Base-by-base conservation (phyloP, 2,329 filamentous ascomycete species). In the Paracoccidioides brasiliensis region DNA sequence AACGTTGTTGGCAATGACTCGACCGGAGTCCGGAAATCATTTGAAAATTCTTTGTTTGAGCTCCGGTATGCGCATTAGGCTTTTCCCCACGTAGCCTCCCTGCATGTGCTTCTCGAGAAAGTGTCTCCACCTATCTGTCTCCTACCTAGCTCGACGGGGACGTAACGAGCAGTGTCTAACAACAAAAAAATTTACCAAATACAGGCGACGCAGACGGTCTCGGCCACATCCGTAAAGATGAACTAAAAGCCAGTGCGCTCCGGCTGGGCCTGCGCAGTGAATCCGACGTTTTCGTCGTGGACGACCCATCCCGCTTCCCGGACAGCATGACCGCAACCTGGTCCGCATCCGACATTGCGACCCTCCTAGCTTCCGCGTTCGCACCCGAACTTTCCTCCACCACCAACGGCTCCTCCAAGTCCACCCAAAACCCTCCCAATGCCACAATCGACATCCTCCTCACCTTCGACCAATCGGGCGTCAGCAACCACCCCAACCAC, bases 41-140 rank as follows among this genome's bases (percentile, higher is more conserved):
- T 80, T 98, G 66, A 93, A 94, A 73, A 95, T 98, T 60, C 74
- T 97, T 55, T 98, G 93, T 73, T 75, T 98, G 60, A 94, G 88
- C 72, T 91, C 84, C 61, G 90, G 88, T 84, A 72, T 46, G 70
- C 64, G 32, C 12, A 0, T 42, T 4, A 28, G 5, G 10, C 53
- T 54, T 7, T 44, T 43, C n/a, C 14, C 8, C 4, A 22, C 15
- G 6, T 15, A 15, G 14, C 14, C 33, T 49, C 10, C 46, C 9
- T 28, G 4, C 4, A 41, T 41, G 8, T 10, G 14, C 40, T 41
- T 10, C 4, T 41, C 40, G n/a, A 41, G 40, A 2, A 41, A 41
- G 22, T 22, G 22, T 22, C 22, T 22, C 22, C 22, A 22, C 22
- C 1, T 41, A 41, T 41, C 1, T 41, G n/a, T 41, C 8, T n/a